These are phyloP conservation scores for Chrysochromulina tobinii DNA, from an alignment of 78 protist genomes.

Conservation along the genomic window DNA sequence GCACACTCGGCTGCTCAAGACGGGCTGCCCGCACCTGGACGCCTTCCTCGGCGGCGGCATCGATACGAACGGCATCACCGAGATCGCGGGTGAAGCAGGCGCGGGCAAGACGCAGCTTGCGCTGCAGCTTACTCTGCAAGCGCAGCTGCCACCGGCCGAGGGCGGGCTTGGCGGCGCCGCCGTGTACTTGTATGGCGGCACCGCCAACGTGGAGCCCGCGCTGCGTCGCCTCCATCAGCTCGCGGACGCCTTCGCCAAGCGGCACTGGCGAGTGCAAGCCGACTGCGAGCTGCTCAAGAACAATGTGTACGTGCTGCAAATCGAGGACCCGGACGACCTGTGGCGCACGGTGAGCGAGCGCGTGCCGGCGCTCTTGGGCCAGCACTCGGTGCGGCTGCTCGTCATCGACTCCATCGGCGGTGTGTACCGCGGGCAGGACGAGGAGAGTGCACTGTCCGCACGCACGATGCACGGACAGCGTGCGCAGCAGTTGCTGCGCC, in stretches of 20 bases:
- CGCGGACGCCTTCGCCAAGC: background rate
- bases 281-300: background rate
- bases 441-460: background rate
- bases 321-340: background rate
- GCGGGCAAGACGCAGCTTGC: conserved; percentile 52
- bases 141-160: conserved; percentile 20
- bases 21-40: background rate
- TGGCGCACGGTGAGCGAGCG: background rate
- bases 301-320: background rate
- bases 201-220: background rate
- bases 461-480: background rate
- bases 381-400: background rate
- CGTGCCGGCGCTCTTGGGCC: background rate
- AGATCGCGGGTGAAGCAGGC: conserved; percentile 40
- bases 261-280: background rate
- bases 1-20: background rate
- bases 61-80: conserved; percentile 5
- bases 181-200: background rate
- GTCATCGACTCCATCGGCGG: conserved; percentile 44
- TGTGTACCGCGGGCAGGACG: background rate
- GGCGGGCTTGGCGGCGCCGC: conserved; percentile 55
- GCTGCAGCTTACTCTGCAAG: conserved; percentile 35
- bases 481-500: background rate
- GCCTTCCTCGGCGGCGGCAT: conserved; percentile 27
- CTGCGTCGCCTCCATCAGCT: background rate